Base-by-base conservation (phyloP, 2,329 filamentous ascomycete genomes). In the Hirsutella rhossiliensis region DNA sequence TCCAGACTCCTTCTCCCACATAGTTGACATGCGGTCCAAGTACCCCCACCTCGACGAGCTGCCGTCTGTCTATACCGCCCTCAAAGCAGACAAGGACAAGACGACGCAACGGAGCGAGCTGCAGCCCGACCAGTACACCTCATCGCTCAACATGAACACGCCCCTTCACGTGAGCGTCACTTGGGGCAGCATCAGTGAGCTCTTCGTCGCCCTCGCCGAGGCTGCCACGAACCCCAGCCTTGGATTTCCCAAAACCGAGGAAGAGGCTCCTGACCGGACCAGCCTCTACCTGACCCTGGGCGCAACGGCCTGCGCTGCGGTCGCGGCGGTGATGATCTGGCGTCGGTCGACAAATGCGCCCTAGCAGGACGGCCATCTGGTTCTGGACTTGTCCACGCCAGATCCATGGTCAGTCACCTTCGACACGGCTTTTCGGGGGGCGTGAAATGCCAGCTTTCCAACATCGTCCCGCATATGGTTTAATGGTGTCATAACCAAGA, bases 1-100 rank as follows among this genome's bases (percentile, higher is more conserved):
- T 49, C 90, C 92, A 0, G 89, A 97, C 62, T 95, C 87, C 4
- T 98, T 98, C 62, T 80, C 84, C 1, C 89, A 97, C 57, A 87
- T 98, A 43, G 84, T 90, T 32, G 76, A 84, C 17, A 71, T 96
- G 41, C 81, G 89, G 38, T 75, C 78, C 44, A 84, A 82, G 54
- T 84, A 90, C 52, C 80, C 87, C 0, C 83, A 92, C 44, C 75
- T 98, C 3, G 85, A 94, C 59, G 81, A 87, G n/a, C 69, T 98
- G 27, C 92, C 92, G 0, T 83, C 87, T 9, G 82, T 98, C 8
- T 98, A 94, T 60, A 87, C 87, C 2, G 92, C 90, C 0, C 71
- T 97, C 47, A 98, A 98, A 64, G 92, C 92, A 3, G 92, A 98
- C 62, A 80, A 84, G 52, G 92, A 98, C 62, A 94, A 95, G 62